These are phyloP conservation scores for Apiospora kogelbergensis DNA, from an alignment of 2,329 filamentous ascomycete species.

Conservation along the genomic window DNA sequence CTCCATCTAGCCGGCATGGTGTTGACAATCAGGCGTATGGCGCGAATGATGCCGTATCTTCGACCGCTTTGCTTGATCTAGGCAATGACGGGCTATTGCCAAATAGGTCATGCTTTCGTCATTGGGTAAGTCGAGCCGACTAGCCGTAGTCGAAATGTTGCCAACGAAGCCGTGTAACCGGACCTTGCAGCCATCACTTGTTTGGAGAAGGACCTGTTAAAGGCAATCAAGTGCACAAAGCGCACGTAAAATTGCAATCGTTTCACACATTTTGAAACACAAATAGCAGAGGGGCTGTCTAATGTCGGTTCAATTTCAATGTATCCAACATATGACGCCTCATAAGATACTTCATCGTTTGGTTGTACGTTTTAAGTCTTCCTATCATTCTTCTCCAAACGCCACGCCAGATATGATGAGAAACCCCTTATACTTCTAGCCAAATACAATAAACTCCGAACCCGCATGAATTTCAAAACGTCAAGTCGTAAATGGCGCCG, in stretches of 20 bases:
- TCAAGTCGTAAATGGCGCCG: neutral
- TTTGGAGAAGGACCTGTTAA: neutral
- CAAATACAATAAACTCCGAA: neutral
- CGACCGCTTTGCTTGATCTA: neutral
- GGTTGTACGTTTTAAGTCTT: neutral
- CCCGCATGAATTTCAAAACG: neutral
- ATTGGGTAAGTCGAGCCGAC: neutral
- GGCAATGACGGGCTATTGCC: neutral
- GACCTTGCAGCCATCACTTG: neutral
- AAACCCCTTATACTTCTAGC: neutral
- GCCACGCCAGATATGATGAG: neutral
- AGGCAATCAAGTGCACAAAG: neutral
- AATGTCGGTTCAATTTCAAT: neutral
- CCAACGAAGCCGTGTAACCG: neutral
- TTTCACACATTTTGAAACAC: neutral
- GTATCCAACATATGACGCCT: neutral
- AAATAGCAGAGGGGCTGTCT: neutral
- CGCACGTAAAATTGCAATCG: neutral
- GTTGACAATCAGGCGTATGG: too few species aligned
- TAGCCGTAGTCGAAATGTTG: neutral
- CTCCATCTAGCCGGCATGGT: too few species aligned
- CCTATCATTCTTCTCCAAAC: constrained; percentile 4
- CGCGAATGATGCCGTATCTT: neutral
- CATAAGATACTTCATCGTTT: neutral
- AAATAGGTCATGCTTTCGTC: neutral